Evolutionary conservation across 1,139 yeast genomes (phyloP), one percentile per base, ranked within the genome.

Genomic region (Suhomyces yuchorum): DNA sequence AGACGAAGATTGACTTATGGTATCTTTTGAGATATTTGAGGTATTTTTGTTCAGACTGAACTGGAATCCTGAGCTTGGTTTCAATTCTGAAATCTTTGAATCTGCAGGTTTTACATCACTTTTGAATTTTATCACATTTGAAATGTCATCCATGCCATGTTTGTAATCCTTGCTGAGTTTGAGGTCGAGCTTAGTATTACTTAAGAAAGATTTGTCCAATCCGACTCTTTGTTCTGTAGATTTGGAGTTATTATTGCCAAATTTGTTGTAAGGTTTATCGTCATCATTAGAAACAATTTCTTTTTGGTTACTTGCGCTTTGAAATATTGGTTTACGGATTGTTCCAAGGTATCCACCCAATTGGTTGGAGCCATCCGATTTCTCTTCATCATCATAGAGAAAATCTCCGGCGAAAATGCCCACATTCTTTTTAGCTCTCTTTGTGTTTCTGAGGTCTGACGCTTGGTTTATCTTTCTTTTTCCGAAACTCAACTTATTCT

Each of bases 31-130:
- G 26, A 28, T 28, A 12, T 30, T 15, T 5, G 38, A 12, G 14
- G 66, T 65, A 9, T 57, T 55, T 42, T 63, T 61, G 40, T 67
- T 66, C 14, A 70, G 62, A 8, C 67, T 60, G 50, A 73, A 73
- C 32, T 68, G 62, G 57, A 73, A 73, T 0, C 76, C 78, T 2
- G 69, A 61, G 38, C 75, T 71, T 15, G 78, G 78, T 19, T 52
- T 51, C 5, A 52, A 50, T 9, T 51, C 47, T 9, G 36, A 46
- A 18, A 43, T 48, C 22, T 50, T 47, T 23, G 33, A 39, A 0
- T 47, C 51, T 5, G 47, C 39, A 5, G 41, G 44, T 5, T 43
- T 26, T 17, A 43, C 34, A 23, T 48, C 44, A 17, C 67, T 70
- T 43, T 70, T 71, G 11, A 71, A 50, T 47, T 67, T 70, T 37